These are phyloP conservation scores for Rhododendron molle DNA, from an alignment of 148 eudicot species.

Conservation along the genomic window DNA sequence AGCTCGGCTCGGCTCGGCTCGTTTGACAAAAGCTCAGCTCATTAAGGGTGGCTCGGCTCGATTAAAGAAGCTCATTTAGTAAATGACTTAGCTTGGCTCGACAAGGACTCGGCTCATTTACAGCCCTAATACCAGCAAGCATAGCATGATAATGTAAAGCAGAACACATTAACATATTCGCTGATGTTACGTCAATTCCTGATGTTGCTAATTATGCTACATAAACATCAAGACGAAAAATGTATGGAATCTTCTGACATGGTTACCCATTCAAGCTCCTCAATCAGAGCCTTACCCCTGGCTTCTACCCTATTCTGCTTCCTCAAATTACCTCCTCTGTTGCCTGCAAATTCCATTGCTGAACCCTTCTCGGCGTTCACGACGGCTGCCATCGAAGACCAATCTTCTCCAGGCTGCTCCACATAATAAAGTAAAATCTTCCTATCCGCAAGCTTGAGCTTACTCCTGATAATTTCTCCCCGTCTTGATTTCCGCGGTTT, in stretches of 20 bases:
- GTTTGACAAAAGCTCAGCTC: too few species aligned
- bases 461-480: conserved; percentile 41
- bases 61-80: too few species aligned
- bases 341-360: conserved; percentile 41
- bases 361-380: conserved; percentile 59
- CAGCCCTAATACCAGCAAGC: too few species aligned
- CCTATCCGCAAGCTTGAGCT: conserved; percentile 57
- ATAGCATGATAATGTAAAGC: too few species aligned
- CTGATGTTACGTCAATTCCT: too few species aligned
- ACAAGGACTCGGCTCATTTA: too few species aligned
- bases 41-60: too few species aligned
- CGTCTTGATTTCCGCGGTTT: conserved; percentile 35
- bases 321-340: conserved; percentile 15
- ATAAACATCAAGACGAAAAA: too few species aligned
- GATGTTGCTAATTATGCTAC: too few species aligned
- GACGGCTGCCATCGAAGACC: conserved; percentile 53
- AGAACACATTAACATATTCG: too few species aligned
- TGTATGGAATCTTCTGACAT: not conserved
- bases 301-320: conserved; percentile 20
- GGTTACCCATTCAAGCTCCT: conserved; percentile 35
- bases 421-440: conserved; percentile 73
- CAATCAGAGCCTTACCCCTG: conserved; percentile 42
- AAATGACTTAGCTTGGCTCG: too few species aligned
- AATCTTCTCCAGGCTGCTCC: conserved; percentile 69
- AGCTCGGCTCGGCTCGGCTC: too few species aligned